These are phyloP conservation scores for Pythium phragmiticola DNA, from an alignment of 352 stramenopile genomes.

Conservation along the genomic window DNA sequence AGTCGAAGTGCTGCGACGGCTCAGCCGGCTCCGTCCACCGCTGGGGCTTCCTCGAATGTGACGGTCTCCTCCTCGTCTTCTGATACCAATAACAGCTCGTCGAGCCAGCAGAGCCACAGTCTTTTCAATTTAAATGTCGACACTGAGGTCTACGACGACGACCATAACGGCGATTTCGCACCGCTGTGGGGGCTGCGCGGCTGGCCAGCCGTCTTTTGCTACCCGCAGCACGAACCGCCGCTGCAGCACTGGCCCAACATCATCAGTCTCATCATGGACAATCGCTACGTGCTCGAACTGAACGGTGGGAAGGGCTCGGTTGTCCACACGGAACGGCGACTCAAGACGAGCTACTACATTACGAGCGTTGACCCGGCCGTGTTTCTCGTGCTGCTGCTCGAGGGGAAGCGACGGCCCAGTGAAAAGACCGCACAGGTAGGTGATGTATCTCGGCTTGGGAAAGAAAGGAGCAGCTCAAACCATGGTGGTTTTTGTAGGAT, in stretches of 20 bases:
- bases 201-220: slow-evolving; percentile 84
- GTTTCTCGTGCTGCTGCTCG: slow-evolving; percentile 68
- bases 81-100: not conserved
- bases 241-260: slow-evolving; percentile 86
- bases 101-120: slow-evolving; percentile 20
- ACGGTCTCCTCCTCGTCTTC: slow-evolving; percentile 9
- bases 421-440: slow-evolving; percentile 73
- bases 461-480: not conserved
- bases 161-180: slow-evolving; percentile 67
- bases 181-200: slow-evolving; percentile 75
- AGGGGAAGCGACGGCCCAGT: slow-evolving; percentile 63
- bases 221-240: slow-evolving; percentile 55
- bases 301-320: slow-evolving; percentile 25
- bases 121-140: slow-evolving; percentile 36
- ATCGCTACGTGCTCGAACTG: slow-evolving; percentile 44
- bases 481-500: slow-evolving; percentile 36
- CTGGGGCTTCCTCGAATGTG: not conserved
- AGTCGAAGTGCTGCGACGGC: not conserved
- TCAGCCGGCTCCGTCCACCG: slow-evolving; percentile 2
- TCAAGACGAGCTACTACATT: slow-evolving; percentile 77
- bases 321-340: slow-evolving; percentile 62
- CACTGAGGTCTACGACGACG: slow-evolving; percentile 41
- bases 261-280: slow-evolving; percentile 87
- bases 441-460: not conserved
- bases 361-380: slow-evolving; percentile 68